Conservation (phyloP, 495 filamentous ascomycete species). For the Neurospora hispaniola region DNA sequence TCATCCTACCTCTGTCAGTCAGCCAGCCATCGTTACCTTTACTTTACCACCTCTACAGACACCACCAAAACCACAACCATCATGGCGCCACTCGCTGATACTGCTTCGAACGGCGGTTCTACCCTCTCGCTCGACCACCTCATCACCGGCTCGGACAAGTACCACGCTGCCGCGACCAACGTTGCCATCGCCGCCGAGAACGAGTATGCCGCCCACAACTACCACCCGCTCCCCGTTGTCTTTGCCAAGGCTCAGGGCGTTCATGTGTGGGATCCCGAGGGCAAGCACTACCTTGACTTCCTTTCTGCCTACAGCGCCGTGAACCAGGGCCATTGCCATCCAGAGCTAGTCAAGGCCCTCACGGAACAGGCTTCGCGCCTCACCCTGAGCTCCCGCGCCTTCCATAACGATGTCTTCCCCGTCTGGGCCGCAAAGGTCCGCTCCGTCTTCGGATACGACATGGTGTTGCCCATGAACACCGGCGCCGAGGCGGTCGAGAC, state of each 20-base stretch:
- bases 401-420: slow-evolving; percentile 99
- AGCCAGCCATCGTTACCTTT: background rate
- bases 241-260: slow-evolving; percentile 74
- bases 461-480: slow-evolving; percentile 99
- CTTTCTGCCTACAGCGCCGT: slow-evolving; percentile 95
- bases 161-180: slow-evolving; percentile 73
- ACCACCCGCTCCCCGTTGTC: slow-evolving; percentile 91
- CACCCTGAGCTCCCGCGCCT: slow-evolving; percentile 89
- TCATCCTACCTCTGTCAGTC: background rate
- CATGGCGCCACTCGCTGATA: slow-evolving; percentile 51
- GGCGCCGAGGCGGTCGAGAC: slow-evolving; percentile 99
- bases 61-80: slow-evolving; percentile 2
- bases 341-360: slow-evolving; percentile 81
- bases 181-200: slow-evolving; percentile 72
- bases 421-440: slow-evolving; percentile 91
- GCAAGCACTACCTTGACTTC: slow-evolving; percentile 94
- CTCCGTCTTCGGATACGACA: slow-evolving; percentile 81
- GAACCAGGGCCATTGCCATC: slow-evolving; percentile 98
- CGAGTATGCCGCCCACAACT: slow-evolving; percentile 91
- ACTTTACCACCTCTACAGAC: background rate
- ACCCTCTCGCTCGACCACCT: slow-evolving; percentile 21
- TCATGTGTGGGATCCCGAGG: slow-evolving; percentile 95
- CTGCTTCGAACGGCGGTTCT: slow-evolving; percentile 2
- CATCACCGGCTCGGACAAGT: slow-evolving; percentile 35
- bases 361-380: slow-evolving; percentile 82